Conservation (phyloP, 1,139 yeast species). For the Hyphopichia buzzinii region DNA sequence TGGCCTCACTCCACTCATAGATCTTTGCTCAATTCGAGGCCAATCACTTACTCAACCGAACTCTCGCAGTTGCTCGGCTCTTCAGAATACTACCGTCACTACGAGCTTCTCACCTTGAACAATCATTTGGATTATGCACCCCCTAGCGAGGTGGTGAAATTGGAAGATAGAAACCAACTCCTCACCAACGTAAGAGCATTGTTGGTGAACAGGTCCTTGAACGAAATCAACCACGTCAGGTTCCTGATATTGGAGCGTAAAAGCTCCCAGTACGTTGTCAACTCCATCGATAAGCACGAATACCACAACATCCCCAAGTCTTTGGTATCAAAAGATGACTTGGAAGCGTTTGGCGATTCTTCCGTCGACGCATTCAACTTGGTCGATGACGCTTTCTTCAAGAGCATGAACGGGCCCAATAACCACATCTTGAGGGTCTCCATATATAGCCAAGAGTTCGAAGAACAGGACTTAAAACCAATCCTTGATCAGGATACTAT, state of each 20-base stretch:
- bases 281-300: slow-evolving; percentile 30
- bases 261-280: slow-evolving; percentile 20
- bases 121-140: slow-evolving; percentile 32
- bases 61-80: slow-evolving; percentile 19
- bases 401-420: slow-evolving; percentile 22
- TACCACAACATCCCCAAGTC: slow-evolving; percentile 31
- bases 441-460: slow-evolving; percentile 33
- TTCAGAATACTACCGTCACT: slow-evolving; percentile 10
- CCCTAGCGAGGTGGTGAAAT: slow-evolving; percentile 20
- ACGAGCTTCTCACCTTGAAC: slow-evolving; percentile 30
- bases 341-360: slow-evolving; percentile 12
- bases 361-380: slow-evolving; percentile 10
- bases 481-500: slow-evolving; percentile 26
- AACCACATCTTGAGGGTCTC: slow-evolving; percentile 34
- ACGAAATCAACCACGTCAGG: slow-evolving; percentile 31
- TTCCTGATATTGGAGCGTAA: slow-evolving; percentile 26
- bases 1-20: slow-evolving; percentile 8
- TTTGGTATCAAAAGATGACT: slow-evolving; percentile 27
- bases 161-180: slow-evolving; percentile 19
- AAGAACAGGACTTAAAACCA: slow-evolving; percentile 22
- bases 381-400: slow-evolving; percentile 38
- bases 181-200: slow-evolving; percentile 35
- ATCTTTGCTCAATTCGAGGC: slow-evolving; percentile 29
- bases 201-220: slow-evolving; percentile 16
- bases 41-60: slow-evolving; percentile 35